Conservation (phyloP, 306 rosid species). For the Sesbania bispinosa region DNA sequence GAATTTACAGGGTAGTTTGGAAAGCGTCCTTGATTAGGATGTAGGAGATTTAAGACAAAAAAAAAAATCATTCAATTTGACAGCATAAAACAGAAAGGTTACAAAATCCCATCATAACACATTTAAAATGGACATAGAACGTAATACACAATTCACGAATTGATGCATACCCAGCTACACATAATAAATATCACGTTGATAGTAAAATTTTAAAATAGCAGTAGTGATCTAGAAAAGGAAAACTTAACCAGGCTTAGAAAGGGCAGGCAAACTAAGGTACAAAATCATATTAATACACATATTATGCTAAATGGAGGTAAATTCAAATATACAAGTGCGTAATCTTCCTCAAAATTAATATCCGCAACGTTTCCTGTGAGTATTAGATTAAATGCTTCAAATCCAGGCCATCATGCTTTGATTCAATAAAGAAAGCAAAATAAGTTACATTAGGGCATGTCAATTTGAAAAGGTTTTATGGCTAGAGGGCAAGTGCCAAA, state of each 20-base stretch:
- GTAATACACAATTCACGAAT: not conserved
- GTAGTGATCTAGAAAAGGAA: not conserved
- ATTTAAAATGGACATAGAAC: not conserved
- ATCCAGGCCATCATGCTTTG: constrained; percentile 1
- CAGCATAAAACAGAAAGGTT: not conserved
- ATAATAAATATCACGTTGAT: not conserved
- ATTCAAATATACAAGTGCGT: not conserved
- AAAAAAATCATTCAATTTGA: not conserved
- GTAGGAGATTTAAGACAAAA: too few relatives aligned
- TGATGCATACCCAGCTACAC: not conserved
- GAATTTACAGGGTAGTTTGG: not conserved
- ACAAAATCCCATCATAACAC: not conserved
- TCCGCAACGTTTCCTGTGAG: not conserved
- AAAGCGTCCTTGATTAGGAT: too few relatives aligned
- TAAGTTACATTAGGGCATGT: too few relatives aligned
- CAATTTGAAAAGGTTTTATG: not conserved
- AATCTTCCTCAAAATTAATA: not conserved
- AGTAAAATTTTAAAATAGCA: not conserved
- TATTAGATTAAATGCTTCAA: not conserved
- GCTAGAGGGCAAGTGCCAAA: not conserved
- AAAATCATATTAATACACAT: not conserved
- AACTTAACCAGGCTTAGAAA: not conserved
- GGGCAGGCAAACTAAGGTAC: not conserved
- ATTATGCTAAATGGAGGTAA: not conserved
- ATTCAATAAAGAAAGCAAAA: not conserved